A percentile compares a stretch with the other conserved stretches of the same genome.
phyloP scores from a whole-genome alignment of 2,329 filamentous ascomycete genomes.

The Microcera coccophila region DNA sequence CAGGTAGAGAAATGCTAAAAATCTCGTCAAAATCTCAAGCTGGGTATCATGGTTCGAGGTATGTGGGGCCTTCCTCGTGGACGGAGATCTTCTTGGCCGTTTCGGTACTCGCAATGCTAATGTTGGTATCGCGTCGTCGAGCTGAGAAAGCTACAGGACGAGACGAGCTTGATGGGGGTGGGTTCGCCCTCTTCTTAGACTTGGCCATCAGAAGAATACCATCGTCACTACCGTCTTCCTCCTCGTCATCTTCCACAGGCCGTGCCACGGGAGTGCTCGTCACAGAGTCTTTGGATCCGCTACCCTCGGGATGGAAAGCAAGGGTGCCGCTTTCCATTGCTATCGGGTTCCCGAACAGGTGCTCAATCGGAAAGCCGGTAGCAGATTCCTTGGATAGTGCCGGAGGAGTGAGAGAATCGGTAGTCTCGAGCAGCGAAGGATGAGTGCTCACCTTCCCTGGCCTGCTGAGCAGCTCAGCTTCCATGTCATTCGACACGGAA shows the following conservation, averaged over 20 bases:
- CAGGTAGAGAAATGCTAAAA: slow-evolving; percentile 14
- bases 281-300: slow-evolving; percentile 18
- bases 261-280: slow-evolving; percentile 27
- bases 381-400: slow-evolving; percentile 46
- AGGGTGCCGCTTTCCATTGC: slow-evolving; percentile 33
- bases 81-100: slow-evolving; percentile 57
- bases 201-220: slow-evolving; percentile 53
- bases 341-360: slow-evolving; percentile 31
- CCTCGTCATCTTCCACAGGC: slow-evolving; percentile 40
- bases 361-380: slow-evolving; percentile 45
- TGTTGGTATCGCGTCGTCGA: slow-evolving; percentile 56
- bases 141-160: slow-evolving; percentile 34
- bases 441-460: slow-evolving; percentile 43
- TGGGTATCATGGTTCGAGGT: slow-evolving; percentile 26
- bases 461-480: slow-evolving; percentile 55
- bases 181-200: slow-evolving; percentile 42
- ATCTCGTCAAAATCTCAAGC: slow-evolving; percentile 15
- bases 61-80: slow-evolving; percentile 30
- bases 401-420: slow-evolving; percentile 53
- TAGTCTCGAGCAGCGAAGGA: slow-evolving; percentile 46
- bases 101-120: slow-evolving; percentile 58
- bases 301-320: slow-evolving; percentile 25
- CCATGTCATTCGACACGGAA: slow-evolving; percentile 60
- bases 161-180: slow-evolving; percentile 11
- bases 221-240: slow-evolving; percentile 52